Evolutionary conservation across 1,284 basidiomycete genomes (phyloP).

Genomic region (Phellopilus nigrolimitatus): DNA sequence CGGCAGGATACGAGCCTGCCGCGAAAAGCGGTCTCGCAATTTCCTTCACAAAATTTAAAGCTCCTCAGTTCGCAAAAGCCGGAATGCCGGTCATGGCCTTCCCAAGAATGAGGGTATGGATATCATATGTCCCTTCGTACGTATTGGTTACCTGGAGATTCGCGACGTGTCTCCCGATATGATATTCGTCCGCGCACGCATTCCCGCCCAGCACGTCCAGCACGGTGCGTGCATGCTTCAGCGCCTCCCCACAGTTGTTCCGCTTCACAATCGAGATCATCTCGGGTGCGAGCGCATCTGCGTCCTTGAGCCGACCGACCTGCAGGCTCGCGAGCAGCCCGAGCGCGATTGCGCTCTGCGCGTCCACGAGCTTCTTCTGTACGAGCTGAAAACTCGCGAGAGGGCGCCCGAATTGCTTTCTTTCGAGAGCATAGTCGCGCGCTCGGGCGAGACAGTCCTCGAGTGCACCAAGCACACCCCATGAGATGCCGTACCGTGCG

Average conservation of each 20-base stretch:
- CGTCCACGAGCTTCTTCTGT: slow-evolving; percentile 96
- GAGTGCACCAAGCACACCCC: slow-evolving; percentile 92
- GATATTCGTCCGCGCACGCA: slow-evolving; percentile 87
- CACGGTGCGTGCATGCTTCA: slow-evolving; percentile 73
- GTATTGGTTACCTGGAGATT: slow-evolving; percentile 92
- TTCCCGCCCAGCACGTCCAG: slow-evolving; percentile 91
- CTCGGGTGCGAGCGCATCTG: slow-evolving; percentile 75
- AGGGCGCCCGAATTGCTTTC: slow-evolving; percentile 85
- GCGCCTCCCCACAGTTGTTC: slow-evolving; percentile 93
- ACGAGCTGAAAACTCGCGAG: slow-evolving; percentile 93
- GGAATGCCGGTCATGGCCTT: slow-evolving; percentile 86
- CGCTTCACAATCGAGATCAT: slow-evolving; percentile 95
- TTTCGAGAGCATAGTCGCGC: slow-evolving; percentile 83
- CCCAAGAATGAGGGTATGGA: slow-evolving; percentile 84
- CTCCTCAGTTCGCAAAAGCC: slow-evolving; percentile 62
- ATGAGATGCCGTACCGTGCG: slow-evolving; percentile 86
- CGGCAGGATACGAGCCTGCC: too few species aligned
- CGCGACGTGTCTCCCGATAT: slow-evolving; percentile 85
- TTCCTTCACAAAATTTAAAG: too few species aligned
- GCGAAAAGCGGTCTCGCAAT: too few species aligned
- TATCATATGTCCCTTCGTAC: slow-evolving; percentile 83
- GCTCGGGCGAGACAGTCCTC: slow-evolving; percentile 86
- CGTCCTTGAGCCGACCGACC: slow-evolving; percentile 88
- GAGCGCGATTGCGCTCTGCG: slow-evolving; percentile 79
- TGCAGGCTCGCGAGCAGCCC: slow-evolving; percentile 80